Percentiles rank a stretch among this genome's conserved stretches.
These are phyloP conservation scores for Cucurbita ficifolia DNA, from an alignment of 306 rosid genomes.

Conservation along the genomic window DNA sequence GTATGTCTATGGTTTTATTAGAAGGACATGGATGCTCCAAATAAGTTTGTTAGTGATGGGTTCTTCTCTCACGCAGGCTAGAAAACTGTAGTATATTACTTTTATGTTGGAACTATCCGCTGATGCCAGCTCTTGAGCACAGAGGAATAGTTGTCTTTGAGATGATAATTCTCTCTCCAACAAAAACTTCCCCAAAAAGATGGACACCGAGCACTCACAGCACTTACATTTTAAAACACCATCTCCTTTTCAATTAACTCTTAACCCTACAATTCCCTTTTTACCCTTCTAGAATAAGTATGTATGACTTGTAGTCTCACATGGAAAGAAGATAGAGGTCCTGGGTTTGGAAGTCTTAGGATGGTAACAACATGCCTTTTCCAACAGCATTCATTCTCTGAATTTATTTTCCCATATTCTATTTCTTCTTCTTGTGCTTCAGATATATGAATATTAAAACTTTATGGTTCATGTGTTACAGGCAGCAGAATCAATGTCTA, in stretches of 20 bases:
- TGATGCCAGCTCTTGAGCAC: not conserved
- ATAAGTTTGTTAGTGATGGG: not conserved
- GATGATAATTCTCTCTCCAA: not conserved
- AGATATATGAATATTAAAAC: slow-evolving; percentile 1
- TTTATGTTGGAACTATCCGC: not conserved
- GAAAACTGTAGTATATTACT: not conserved
- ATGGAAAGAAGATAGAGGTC: not conserved
- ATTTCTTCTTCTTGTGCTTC: not conserved
- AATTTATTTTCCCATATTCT: not conserved
- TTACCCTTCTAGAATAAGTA: not conserved
- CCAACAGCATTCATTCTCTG: not conserved
- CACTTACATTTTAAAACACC: not conserved
- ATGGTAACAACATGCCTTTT: not conserved
- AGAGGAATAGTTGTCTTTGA: not conserved
- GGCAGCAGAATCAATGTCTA: slow-evolving; percentile 45
- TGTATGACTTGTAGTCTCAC: not conserved
- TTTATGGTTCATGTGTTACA: slow-evolving; percentile 18
- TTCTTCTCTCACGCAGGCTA: not conserved
- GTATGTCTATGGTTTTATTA: slow-evolving; percentile 24
- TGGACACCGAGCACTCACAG: not conserved
- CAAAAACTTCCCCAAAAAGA: not conserved
- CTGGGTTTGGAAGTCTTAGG: not conserved
- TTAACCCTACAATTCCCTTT: not conserved
- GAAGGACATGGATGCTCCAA: not conserved
- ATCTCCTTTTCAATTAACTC: not conserved